phyloP scores from a whole-genome alignment of 306 rosid genomes.

The Aeschynomene evenia region DNA sequence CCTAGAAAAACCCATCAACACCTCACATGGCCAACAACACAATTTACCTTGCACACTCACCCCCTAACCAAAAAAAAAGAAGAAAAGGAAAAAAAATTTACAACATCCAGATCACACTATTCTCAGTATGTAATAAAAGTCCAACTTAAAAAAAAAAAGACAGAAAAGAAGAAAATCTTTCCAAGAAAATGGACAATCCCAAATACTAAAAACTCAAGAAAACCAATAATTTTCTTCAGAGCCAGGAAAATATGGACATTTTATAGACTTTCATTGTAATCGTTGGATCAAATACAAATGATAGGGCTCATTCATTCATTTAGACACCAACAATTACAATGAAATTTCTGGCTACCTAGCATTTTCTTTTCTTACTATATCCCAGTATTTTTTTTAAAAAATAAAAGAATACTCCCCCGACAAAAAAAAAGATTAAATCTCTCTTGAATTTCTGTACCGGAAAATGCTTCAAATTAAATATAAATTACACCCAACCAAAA shows the following conservation, averaged over 20 bases:
- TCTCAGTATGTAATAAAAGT: not conserved
- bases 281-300: too few species aligned
- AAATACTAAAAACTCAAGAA: constrained; percentile 23
- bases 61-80: not conserved
- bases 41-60: constrained; percentile 5
- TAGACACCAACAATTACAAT: too few species aligned
- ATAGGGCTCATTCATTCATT: too few species aligned
- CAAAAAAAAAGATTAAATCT: not conserved
- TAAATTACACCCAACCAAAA: not conserved
- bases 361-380: not conserved
- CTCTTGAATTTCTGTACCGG: not conserved
- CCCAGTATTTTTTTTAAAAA: not conserved
- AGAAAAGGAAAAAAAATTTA: not conserved
- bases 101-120: not conserved
- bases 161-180: not conserved
- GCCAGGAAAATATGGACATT: too few species aligned
- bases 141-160: not conserved
- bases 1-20: constrained; percentile 39
- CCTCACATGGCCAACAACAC: constrained; percentile 35
- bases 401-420: not conserved
- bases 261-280: too few species aligned
- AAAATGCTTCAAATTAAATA: not conserved
- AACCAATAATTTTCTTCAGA: not conserved
- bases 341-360: too few species aligned
- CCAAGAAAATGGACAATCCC: constrained; percentile 20